phyloP scores from a whole-genome alignment of 352 stramenopile genomes.

The Phytopythium chamaehyphon region DNA sequence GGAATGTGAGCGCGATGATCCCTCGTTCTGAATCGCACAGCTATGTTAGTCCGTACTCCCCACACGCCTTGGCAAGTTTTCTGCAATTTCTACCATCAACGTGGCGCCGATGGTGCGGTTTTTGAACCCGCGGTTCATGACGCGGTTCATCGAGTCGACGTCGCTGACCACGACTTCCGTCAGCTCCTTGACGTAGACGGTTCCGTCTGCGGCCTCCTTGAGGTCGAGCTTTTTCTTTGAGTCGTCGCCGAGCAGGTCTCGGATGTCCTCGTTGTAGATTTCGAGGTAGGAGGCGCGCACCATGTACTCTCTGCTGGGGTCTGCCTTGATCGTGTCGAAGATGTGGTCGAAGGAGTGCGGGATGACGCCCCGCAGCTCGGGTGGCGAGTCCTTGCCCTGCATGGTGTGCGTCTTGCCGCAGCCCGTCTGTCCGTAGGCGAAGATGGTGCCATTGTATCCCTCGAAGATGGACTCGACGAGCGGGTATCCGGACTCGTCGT shows the following conservation, averaged over 20 bases:
- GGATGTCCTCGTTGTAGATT: slow-evolving; percentile 95
- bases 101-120: slow-evolving; percentile 78
- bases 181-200: slow-evolving; percentile 89
- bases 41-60: no score
- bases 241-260: slow-evolving; percentile 84
- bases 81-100: slow-evolving; percentile 76
- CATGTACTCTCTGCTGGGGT: slow-evolving; percentile 73
- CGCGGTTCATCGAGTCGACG: slow-evolving; percentile 73
- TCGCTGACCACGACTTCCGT: slow-evolving; percentile 76
- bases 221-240: slow-evolving; percentile 79
- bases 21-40: slow-evolving; percentile 56
- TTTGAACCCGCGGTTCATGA: slow-evolving; percentile 83
- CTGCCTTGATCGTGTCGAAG: slow-evolving; percentile 79
- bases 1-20: slow-evolving; percentile 77
- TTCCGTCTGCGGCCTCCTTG: slow-evolving; percentile 75
- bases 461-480: slow-evolving; percentile 90
- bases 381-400: slow-evolving; percentile 71
- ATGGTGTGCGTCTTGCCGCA: slow-evolving; percentile 87
- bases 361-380: slow-evolving; percentile 78
- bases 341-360: slow-evolving; percentile 84
- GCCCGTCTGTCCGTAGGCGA: slow-evolving; percentile 87
- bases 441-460: slow-evolving; percentile 91
- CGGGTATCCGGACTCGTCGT: slow-evolving; percentile 81
- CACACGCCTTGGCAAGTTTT: no score
- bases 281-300: slow-evolving; percentile 90